A percentile compares a stretch with the other conserved stretches of the same genome.
These are phyloP conservation scores for Tetrahymena malaccensis DNA, from an alignment of 73 alveolate genomes.

Conservation along the genomic window DNA sequence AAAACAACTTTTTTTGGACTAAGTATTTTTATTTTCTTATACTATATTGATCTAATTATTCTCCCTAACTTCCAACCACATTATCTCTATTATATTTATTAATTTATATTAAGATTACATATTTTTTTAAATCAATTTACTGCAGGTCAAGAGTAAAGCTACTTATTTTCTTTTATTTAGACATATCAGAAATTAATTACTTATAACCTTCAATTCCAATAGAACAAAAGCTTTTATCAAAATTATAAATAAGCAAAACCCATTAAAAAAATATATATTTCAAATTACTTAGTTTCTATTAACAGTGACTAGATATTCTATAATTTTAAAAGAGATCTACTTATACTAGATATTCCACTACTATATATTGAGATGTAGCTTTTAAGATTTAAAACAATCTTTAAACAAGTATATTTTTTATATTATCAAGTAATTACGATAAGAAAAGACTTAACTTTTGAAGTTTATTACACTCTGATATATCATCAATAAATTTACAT, in stretches of 20 bases:
- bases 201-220: neutral
- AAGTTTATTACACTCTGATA: neutral
- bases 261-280: too few relatives aligned
- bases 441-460: neutral
- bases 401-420: too few relatives aligned
- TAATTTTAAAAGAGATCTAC: neutral
- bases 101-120: too few relatives aligned
- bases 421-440: neutral
- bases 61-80: neutral
- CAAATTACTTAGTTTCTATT: neutral
- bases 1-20: neutral
- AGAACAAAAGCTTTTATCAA: neutral
- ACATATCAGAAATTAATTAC: neutral
- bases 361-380: neutral
- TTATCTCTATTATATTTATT: neutral
- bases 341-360: neutral
- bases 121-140: neutral
- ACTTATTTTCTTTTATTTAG: neutral
- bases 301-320: neutral
- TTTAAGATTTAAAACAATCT: too few relatives aligned
- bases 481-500: neutral
- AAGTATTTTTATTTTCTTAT: neutral
- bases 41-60: neutral
- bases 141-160: neutral
- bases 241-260: too few relatives aligned